Evolutionary conservation across 2,329 filamentous ascomycete genomes (phyloP).

Genomic region (Apiospora kogelbergensis): DNA sequence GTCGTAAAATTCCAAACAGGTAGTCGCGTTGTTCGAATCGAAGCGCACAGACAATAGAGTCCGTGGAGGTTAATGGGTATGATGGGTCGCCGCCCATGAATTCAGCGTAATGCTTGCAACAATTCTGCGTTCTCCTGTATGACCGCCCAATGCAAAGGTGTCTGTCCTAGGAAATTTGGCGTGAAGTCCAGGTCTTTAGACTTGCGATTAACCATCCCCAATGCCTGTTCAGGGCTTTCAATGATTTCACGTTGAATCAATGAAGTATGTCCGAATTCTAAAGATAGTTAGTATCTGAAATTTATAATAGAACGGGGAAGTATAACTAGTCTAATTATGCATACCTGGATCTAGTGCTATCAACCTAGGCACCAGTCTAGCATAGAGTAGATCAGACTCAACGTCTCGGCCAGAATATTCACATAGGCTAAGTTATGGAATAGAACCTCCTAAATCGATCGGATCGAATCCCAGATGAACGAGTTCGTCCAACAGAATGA

Average conservation of each 20-base stretch:
- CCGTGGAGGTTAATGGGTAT: neutral
- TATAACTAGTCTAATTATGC: neutral
- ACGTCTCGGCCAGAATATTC: too few relatives aligned
- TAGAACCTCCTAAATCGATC: neutral
- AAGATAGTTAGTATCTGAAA: neutral
- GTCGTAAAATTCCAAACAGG: neutral
- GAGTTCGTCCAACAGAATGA: slow-evolving; percentile 1
- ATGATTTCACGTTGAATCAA: neutral
- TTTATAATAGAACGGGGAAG: too few relatives aligned
- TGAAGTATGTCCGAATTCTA: slow-evolving; percentile 10
- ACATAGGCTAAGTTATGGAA: too few relatives aligned
- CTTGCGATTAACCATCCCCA: neutral
- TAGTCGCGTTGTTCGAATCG: neutral
- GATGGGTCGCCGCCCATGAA: too few relatives aligned
- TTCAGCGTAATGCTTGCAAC: neutral
- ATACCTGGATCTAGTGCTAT: neutral
- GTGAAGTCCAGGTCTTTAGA: neutral
- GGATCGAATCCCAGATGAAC: neutral
- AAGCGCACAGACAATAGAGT: neutral
- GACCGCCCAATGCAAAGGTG: slow-evolving; percentile 3
- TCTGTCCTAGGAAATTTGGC: slow-evolving; percentile 7
- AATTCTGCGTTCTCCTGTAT: neutral
- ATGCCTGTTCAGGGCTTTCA: neutral
- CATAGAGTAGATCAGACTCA: too few relatives aligned
- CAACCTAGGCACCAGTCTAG: neutral